Evolutionary conservation across 78 protist genomes (phyloP), one percentile per base, ranked within the genome.

Genomic region (Dictyostelium capitatum): DNA sequence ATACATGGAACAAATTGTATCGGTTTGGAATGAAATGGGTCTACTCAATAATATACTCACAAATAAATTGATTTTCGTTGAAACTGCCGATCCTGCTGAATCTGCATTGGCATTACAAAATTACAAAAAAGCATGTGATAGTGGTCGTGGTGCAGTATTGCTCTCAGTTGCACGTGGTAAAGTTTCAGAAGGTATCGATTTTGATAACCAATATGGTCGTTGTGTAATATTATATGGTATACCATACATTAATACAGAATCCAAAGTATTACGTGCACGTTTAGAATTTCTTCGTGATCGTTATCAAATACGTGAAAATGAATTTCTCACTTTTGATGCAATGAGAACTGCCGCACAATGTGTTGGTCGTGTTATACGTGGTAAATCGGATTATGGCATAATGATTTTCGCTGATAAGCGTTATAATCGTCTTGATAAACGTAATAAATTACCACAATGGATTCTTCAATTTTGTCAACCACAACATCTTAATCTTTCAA

Each of bases 111-210:
- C 99, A 2, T 97, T 99, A 14, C 96, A 90, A 20, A 95, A 97
- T 83, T 99, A 97, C 50, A 96, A 96, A 23, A 91, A 74, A 64
- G 99, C 97, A 37, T 97, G 93, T 20, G 96, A 82, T 57, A 85
- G 83, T 50, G 99, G 99, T 6, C 62, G 98, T 11, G 99, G 99
- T 28, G 99, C 99, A 9, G 96, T 99, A 4, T 93, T 99, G 28
- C 53, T 98, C n/a, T 95, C 98, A 12, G 99, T 99, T 25, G 99
- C 99, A 4, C 94, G 99, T 5, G 99, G 99, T 4, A 97, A 97
- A 70, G 97, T 99, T 11, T 97, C 99, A 3, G 99, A 99, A 65
- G 99, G 99, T 19, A 95, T 99, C 57, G 99, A 99, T 80, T 98
- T 99, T 28, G 98, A 97, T 53, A 81, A 95, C n/a, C 99, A 98